phyloP scores from a whole-genome alignment of 768 basidiomycete species.

The Phlebiopsis flavidoalba region DNA sequence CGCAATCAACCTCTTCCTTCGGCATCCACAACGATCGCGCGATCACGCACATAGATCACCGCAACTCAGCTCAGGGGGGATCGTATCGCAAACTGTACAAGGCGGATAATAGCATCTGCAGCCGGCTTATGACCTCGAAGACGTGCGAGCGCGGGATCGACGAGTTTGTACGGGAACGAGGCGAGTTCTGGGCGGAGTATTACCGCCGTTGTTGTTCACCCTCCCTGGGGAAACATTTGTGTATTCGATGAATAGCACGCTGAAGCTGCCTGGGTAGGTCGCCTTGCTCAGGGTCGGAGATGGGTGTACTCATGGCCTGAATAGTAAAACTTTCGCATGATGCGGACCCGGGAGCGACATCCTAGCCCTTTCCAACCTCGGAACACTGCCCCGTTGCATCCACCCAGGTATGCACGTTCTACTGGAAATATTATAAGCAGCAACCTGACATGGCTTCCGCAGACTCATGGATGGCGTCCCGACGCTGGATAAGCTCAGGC shows the following conservation, averaged over 20 bases:
- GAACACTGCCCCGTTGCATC: conserved; percentile 31
- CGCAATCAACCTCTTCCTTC: conserved; percentile 96
- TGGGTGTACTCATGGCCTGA: background rate
- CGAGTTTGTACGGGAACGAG: conserved; percentile 51
- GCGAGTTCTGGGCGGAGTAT: conserved; percentile 87
- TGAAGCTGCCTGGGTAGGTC: conserved; percentile 74
- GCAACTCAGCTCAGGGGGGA: conserved; percentile 50
- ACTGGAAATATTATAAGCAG: background rate
- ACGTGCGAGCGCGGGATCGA: conserved; percentile 59
- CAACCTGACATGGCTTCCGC: background rate
- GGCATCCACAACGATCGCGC: conserved; percentile 56
- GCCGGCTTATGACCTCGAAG: conserved; percentile 59
- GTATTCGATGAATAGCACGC: conserved; percentile 87
- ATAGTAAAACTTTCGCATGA: conserved; percentile 48
- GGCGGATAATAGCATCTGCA: conserved; percentile 50
- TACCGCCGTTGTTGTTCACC: conserved; percentile 80
- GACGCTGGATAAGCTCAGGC: conserved; percentile 68
- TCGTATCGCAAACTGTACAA: conserved; percentile 87
- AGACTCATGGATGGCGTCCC: conserved; percentile 77
- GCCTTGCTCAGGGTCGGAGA: too few relatives aligned
- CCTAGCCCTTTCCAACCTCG: conserved; percentile 74
- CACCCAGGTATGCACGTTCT: conserved; percentile 29
- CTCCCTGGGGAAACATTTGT: conserved; percentile 85
- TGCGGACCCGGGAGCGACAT: conserved; percentile 52
- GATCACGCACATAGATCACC: conserved; percentile 36